A percentile compares a stretch with the other conserved stretches of the same genome.
Conservation (phyloP, 2,329 filamentous ascomycete species). For the Grosmannia huntii region DNA sequence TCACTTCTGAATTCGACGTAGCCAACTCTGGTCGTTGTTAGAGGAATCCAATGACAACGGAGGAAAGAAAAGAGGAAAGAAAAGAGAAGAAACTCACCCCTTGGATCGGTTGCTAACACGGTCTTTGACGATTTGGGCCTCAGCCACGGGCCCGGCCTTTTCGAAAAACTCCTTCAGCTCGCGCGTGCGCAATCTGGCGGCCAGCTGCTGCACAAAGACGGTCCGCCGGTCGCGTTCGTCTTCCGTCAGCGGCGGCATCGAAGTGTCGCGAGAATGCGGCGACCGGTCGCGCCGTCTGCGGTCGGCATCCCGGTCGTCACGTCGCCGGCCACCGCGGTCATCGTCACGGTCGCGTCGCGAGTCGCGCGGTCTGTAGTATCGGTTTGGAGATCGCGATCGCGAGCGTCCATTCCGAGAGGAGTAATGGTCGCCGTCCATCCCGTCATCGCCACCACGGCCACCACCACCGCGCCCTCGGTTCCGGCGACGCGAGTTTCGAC, state of each 20-base stretch:
- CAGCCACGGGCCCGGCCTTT: constrained; percentile 85
- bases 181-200: constrained; percentile 80
- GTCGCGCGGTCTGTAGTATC: constrained; percentile 44
- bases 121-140: constrained; percentile 97
- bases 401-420: constrained; percentile 47
- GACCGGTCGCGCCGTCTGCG: constrained; percentile 3
- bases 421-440: neutral
- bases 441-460: constrained; percentile 21
- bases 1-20: constrained; percentile 98
- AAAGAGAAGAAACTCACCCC: constrained; percentile 45
- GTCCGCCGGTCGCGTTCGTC: constrained; percentile 95
- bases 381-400: constrained; percentile 59
- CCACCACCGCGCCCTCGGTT: constrained; percentile 16
- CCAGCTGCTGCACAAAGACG: constrained; percentile 96
- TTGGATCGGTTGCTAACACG: constrained; percentile 93
- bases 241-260: constrained; percentile 61
- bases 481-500: constrained; percentile 56
- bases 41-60: neutral
- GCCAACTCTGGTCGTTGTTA: constrained; percentile 56
- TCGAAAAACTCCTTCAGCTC: constrained; percentile 94
- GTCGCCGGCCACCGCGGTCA: constrained; percentile 12
- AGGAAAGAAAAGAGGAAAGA: neutral
- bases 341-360: constrained; percentile 27
- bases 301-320: neutral
- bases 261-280: constrained; percentile 33